Conservation (phyloP, 2,329 filamentous ascomycete species). For the Conoideocrella luteorostrata region DNA sequence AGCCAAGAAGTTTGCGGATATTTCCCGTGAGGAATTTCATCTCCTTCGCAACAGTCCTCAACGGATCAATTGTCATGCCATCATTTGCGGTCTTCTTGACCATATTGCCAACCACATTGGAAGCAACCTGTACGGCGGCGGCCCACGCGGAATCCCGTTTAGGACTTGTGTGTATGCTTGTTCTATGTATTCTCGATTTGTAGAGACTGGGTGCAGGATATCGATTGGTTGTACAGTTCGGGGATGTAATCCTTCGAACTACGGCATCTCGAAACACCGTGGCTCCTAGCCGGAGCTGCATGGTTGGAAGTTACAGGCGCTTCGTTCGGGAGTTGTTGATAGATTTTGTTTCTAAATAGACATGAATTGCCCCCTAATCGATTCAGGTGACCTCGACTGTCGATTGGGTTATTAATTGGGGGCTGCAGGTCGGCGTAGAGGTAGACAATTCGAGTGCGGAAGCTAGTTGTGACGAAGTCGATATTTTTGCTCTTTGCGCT, state of each 20-base stretch:
- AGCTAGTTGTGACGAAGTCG: slow-evolving; percentile 2
- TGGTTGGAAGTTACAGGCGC: slow-evolving; percentile 18
- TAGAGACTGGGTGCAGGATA: slow-evolving; percentile 23
- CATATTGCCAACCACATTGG: slow-evolving; percentile 65
- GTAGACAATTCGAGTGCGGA: background rate
- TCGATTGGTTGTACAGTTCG: slow-evolving; percentile 25
- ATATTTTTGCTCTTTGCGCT: slow-evolving; percentile 13
- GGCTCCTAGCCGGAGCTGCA: slow-evolving; percentile 51
- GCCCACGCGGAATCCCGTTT: slow-evolving; percentile 61
- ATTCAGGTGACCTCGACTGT: background rate
- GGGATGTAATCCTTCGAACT: slow-evolving; percentile 19
- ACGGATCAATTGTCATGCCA: slow-evolving; percentile 74
- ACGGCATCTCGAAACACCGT: slow-evolving; percentile 39
- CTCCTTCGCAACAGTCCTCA: slow-evolving; percentile 88
- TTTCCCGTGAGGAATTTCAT: slow-evolving; percentile 95
- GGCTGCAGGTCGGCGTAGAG: background rate
- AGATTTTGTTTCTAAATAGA: background rate
- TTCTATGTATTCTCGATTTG: slow-evolving; percentile 21
- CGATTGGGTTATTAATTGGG: slow-evolving; percentile 1
- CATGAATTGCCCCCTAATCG: background rate
- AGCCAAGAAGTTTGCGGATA: slow-evolving; percentile 86
- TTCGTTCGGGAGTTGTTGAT: background rate
- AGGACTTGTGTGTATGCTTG: slow-evolving; percentile 36
- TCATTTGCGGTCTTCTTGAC: slow-evolving; percentile 55
- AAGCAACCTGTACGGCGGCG: slow-evolving; percentile 63